Evolutionary conservation across 2,329 filamentous ascomycete species (phyloP).

Genomic region (Beauveria medogensis): DNA sequence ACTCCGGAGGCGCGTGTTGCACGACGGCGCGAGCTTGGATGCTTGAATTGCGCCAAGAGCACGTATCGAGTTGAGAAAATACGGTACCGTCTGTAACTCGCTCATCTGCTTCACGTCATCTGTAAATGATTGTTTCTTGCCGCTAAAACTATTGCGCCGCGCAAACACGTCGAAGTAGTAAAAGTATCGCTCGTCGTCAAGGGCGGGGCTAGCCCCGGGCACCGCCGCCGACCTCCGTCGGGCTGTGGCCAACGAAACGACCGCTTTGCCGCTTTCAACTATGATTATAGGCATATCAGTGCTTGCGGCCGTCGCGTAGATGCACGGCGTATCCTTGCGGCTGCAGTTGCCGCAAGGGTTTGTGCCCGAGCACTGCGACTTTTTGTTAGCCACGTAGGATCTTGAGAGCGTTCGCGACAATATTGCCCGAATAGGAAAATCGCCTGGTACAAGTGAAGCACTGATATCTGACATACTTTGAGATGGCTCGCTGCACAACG

Average conservation of each 20-base stretch:
- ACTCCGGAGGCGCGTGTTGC: not conserved
- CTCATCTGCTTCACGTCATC: constrained; percentile 19
- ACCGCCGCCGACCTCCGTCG: not conserved
- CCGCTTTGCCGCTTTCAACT: constrained; percentile 15
- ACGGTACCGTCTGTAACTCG: constrained; percentile 9
- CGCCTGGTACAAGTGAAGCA: not conserved
- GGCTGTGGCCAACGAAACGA: not conserved
- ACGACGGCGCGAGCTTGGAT: constrained; percentile 12
- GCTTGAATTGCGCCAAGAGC: constrained; percentile 25
- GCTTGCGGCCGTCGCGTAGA: constrained; percentile 11
- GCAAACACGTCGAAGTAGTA: constrained; percentile 24
- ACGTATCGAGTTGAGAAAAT: constrained; percentile 22
- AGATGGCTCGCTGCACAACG: constrained; percentile 25
- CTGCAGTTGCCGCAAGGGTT: constrained; percentile 24
- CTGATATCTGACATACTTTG: constrained; percentile 18
- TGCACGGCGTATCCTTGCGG: constrained; percentile 18
- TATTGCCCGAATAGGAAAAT: not conserved
- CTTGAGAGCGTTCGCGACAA: not conserved
- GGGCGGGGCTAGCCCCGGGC: not conserved
- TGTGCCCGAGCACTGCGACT: constrained; percentile 24
- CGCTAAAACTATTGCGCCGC: constrained; percentile 21
- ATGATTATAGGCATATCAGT: constrained; percentile 13
- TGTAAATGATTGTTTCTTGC: not conserved
- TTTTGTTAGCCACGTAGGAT: not conserved
- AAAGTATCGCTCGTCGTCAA: constrained; percentile 18